Percentiles rank a stretch among this genome's conserved stretches.
phyloP scores from a whole-genome alignment of 2,329 filamentous ascomycete species.

The Davidsoniella australis region DNA sequence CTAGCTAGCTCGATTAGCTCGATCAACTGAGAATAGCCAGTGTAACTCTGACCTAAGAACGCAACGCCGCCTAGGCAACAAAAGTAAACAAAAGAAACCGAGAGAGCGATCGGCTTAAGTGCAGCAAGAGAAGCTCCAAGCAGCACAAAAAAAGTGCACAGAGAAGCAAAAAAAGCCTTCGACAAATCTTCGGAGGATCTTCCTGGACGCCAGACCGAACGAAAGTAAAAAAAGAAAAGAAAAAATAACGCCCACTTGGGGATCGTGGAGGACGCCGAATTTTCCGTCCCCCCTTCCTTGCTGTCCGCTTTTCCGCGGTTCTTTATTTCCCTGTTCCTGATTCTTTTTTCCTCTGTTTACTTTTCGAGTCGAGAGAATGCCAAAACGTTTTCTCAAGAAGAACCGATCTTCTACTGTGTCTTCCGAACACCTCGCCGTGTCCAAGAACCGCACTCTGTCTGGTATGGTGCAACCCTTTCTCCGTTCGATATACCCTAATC shows the following conservation, averaged over 20 bases:
- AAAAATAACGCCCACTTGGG: background rate
- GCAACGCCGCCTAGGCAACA: too few relatives aligned
- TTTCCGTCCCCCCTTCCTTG: background rate
- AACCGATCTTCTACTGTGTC: conserved; percentile 9
- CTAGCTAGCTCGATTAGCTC: too few relatives aligned
- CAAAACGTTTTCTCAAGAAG: conserved; percentile 11
- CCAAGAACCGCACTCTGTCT: conserved; percentile 8
- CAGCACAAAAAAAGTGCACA: background rate
- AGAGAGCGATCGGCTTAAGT: background rate
- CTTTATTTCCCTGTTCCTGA: conserved; percentile 3
- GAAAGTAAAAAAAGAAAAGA: background rate
- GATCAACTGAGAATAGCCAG: too few relatives aligned
- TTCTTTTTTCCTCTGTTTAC: conserved; percentile 2
- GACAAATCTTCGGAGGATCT: background rate
- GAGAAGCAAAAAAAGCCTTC: background rate
- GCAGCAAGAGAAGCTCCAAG: background rate
- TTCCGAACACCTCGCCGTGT: conserved; percentile 1
- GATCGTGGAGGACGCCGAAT: background rate
- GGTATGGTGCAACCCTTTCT: conserved; percentile 6
- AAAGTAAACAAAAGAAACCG: background rate
- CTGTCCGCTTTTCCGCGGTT: conserved; percentile 1
- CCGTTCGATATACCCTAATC: background rate
- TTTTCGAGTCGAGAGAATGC: conserved; percentile 4
- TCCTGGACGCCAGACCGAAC: background rate
- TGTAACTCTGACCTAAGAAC: too few relatives aligned